phyloP scores from a whole-genome alignment of 2,329 filamentous ascomycete genomes.

The Diaporthe ilicicola region DNA sequence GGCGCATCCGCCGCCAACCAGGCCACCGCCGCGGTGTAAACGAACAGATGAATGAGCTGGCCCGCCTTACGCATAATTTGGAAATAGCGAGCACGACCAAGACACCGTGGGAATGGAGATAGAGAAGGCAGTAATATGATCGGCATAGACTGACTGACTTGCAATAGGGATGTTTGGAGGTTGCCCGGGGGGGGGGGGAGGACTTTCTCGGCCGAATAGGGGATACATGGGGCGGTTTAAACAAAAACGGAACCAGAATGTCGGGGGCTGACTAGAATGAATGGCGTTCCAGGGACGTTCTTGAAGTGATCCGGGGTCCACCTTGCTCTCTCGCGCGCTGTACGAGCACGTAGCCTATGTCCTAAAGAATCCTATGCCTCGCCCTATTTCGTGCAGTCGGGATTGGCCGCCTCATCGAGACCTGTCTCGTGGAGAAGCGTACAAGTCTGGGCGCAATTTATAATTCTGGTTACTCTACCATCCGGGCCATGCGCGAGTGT shows the following conservation, averaged over 20 bases:
- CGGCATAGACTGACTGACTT: conserved; percentile 11
- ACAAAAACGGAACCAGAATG: background rate
- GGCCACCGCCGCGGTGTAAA: conserved; percentile 7
- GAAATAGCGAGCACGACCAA: background rate
- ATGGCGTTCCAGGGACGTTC: conserved; percentile 6
- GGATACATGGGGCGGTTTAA: background rate
- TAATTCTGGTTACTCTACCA: background rate
- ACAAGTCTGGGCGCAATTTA: background rate
- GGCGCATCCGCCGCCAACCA: background rate
- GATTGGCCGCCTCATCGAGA: background rate
- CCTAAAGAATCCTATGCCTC: background rate
- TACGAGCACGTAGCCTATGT: background rate
- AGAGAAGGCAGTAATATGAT: background rate
- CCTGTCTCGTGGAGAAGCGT: too few species aligned
- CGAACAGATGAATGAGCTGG: background rate
- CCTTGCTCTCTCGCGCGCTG: background rate
- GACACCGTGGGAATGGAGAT: background rate
- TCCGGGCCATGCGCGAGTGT: too few species aligned
- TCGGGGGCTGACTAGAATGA: conserved; percentile 2
- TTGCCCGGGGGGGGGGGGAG: too few species aligned
- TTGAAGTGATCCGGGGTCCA: background rate
- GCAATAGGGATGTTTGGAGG: background rate
- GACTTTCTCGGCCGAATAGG: background rate
- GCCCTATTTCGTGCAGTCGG: background rate
- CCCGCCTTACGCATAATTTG: background rate